Conservation (phyloP, 169 alveolate species). For the Plasmodium billcollinsi region DNA sequence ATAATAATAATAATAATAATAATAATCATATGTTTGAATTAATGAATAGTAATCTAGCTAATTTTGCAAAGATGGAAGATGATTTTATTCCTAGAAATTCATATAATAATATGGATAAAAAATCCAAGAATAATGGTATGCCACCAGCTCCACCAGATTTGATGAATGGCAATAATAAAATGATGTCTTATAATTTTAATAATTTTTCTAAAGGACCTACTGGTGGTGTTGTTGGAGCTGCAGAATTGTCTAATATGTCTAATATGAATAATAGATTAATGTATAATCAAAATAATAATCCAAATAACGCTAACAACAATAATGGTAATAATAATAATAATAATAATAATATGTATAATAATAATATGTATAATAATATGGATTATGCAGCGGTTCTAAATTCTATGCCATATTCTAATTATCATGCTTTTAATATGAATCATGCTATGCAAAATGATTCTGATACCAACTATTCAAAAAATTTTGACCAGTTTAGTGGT, state of each 20-base stretch:
- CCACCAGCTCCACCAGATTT: background rate
- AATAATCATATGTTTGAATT: conserved; percentile 2
- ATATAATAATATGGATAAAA: background rate
- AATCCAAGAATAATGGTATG: background rate
- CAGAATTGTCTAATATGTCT: background rate
- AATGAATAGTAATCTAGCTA: background rate
- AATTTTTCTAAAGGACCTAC: no score
- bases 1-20: background rate
- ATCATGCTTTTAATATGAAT: conserved; percentile 30
- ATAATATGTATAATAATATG: conserved; percentile 8
- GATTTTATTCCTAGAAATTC: background rate
- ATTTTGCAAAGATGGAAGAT: background rate
- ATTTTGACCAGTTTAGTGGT: conserved; percentile 14
- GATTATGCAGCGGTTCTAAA: conserved; percentile 17
- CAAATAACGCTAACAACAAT: background rate
- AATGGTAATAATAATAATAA: background rate
- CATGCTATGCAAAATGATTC: conserved; percentile 18
- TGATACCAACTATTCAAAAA: conserved; percentile 32
- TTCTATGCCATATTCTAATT: conserved; percentile 6
- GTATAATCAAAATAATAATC: background rate
- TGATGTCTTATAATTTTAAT: background rate
- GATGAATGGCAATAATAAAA: background rate
- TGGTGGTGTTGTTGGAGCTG: no score
- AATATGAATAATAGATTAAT: background rate
- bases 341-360: conserved; percentile 6